Evolutionary conservation across 1,284 basidiomycete genomes (phyloP).

Genomic region (Cutaneotrichosporon cutaneum): DNA sequence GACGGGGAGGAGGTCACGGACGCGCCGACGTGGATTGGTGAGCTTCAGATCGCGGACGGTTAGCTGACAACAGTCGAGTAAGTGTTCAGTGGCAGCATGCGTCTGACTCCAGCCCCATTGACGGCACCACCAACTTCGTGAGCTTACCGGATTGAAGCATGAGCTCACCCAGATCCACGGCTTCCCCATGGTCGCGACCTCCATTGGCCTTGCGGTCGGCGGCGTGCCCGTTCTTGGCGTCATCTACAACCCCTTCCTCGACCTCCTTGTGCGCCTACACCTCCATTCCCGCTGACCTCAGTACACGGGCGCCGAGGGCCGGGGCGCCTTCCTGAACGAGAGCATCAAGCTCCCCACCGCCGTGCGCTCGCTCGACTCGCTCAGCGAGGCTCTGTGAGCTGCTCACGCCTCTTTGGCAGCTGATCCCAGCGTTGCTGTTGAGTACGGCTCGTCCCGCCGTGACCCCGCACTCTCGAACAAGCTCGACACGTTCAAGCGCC

Average conservation of each 20-base stretch:
- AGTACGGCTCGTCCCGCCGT: conserved; percentile 76
- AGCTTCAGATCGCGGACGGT: conserved; percentile 14
- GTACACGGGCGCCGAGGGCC: conserved; percentile 75
- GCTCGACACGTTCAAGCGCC: conserved; percentile 66
- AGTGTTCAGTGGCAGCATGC: conserved; percentile 1
- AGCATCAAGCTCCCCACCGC: conserved; percentile 68
- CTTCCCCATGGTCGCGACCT: conserved; percentile 86
- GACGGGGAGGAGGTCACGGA: conserved; percentile 74
- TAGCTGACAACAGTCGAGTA: conserved; percentile 41
- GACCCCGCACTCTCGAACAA: conserved; percentile 74
- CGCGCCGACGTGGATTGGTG: conserved; percentile 78
- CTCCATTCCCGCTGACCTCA: conserved; percentile 46
- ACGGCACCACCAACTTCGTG: conserved; percentile 84
- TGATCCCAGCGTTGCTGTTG: conserved; percentile 64
- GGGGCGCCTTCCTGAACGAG: conserved; percentile 72
- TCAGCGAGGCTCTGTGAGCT: conserved; percentile 69
- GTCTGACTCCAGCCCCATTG: conserved; percentile 42
- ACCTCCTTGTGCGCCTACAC: conserved; percentile 62
- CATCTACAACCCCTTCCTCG: conserved; percentile 88
- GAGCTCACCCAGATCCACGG: conserved; percentile 42
- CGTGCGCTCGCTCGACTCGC: conserved; percentile 67
- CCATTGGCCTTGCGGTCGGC: conserved; percentile 82
- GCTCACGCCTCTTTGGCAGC: not conserved
- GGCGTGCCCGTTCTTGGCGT: conserved; percentile 81
- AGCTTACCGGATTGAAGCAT: conserved; percentile 49